Percentiles rank a stretch among this genome's conserved stretches.
phyloP scores from a whole-genome alignment of 768 basidiomycete species.

The Phlegmacium glaucopus region DNA sequence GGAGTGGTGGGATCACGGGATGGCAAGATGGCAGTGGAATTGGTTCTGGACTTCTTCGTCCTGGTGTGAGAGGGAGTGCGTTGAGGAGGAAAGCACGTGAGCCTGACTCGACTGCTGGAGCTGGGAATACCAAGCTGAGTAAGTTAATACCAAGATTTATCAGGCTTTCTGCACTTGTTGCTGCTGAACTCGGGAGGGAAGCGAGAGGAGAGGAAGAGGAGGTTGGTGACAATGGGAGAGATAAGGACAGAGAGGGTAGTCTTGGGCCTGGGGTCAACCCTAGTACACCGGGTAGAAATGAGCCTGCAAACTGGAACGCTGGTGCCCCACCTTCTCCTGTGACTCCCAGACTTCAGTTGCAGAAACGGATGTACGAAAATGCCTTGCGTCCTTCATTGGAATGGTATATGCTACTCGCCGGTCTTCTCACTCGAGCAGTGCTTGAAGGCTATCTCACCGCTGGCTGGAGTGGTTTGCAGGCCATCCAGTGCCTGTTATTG shows the following conservation, averaged over 20 bases:
- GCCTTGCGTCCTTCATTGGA: conserved; percentile 67
- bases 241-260: conserved; percentile 4
- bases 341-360: conserved; percentile 4
- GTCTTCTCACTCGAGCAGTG: conserved; percentile 77
- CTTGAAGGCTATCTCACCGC: conserved; percentile 82
- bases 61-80: conserved; percentile 53
- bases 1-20: conserved; percentile 56
- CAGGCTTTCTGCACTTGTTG: conserved; percentile 73
- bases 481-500: conserved; percentile 67
- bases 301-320: background rate
- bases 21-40: conserved; percentile 77
- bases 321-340: conserved; percentile 5
- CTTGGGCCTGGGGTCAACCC: background rate
- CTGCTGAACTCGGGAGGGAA: conserved; percentile 73
- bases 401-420: conserved; percentile 80
- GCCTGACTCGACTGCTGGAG: conserved; percentile 31
- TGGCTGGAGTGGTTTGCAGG: conserved; percentile 73
- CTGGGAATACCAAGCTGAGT: conserved; percentile 61
- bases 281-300: conserved; percentile 3
- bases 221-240: conserved; percentile 25
- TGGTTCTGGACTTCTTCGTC: conserved; percentile 63
- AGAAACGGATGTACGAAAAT: conserved; percentile 34
- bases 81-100: conserved; percentile 46
- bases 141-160: conserved; percentile 71
- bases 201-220: conserved; percentile 53